A percentile compares a stretch with the other conserved stretches of the same genome.
phyloP scores from a whole-genome alignment of 129 eudicot species.

The Mikania micrantha region DNA sequence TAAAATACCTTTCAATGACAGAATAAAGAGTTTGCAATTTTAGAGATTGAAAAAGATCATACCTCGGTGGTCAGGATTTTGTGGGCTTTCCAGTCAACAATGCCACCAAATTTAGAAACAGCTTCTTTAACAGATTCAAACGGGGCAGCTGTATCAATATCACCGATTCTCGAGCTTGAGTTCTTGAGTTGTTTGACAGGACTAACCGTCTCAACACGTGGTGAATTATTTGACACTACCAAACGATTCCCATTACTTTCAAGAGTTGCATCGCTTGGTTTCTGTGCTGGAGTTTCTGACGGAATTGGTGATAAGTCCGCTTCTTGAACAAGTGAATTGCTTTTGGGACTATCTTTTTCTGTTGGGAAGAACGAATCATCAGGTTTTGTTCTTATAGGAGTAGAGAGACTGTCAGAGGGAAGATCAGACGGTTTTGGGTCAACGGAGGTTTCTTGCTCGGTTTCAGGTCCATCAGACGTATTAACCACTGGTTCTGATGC shows the following conservation, averaged over 20 bases:
- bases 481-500: constrained; percentile 13
- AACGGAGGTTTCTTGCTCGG: constrained; percentile 24
- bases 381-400: constrained; percentile 21
- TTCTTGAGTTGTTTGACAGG: constrained; percentile 25
- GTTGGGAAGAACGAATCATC: neutral
- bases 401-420: constrained; percentile 20
- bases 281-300: constrained; percentile 22
- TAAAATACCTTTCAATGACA: neutral
- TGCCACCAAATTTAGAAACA: constrained; percentile 91
- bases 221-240: constrained; percentile 5
- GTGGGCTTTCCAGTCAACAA: constrained; percentile 96
- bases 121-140: constrained; percentile 86
- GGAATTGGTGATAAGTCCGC: constrained; percentile 18
- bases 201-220: neutral
- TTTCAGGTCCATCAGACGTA: constrained; percentile 32
- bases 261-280: constrained; percentile 20
- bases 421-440: constrained; percentile 17
- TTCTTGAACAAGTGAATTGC: constrained; percentile 13
- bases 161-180: constrained; percentile 26
- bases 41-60: constrained; percentile 17
- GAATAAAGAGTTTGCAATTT: neutral
- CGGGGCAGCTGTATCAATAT: constrained; percentile 77
- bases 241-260: constrained; percentile 17
- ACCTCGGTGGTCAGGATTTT: constrained; percentile 75
- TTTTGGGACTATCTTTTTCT: constrained; percentile 16